phyloP scores from a whole-genome alignment of 768 basidiomycete genomes.

The Mycena belliarum region DNA sequence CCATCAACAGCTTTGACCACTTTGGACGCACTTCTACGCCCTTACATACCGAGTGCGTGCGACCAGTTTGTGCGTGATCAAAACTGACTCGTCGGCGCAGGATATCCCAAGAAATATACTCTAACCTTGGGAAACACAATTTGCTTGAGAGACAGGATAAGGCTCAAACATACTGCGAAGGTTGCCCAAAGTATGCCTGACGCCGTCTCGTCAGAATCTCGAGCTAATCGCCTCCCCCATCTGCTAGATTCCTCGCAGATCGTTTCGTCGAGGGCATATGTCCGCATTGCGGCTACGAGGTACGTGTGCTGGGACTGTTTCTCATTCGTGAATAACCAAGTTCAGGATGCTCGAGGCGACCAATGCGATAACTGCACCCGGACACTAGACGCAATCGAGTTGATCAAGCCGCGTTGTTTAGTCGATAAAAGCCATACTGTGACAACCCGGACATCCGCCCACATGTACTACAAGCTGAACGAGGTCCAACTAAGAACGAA shows the following conservation, averaged over 20 bases:
- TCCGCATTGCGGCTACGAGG: constrained; percentile 88
- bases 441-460: constrained; percentile 73
- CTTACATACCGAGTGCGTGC: constrained; percentile 78
- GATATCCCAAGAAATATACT: constrained; percentile 88
- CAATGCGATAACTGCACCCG: constrained; percentile 95
- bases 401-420: constrained; percentile 93
- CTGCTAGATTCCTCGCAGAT: constrained; percentile 85
- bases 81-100: constrained; percentile 38
- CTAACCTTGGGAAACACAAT: constrained; percentile 76
- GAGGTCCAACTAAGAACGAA: constrained; percentile 79
- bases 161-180: constrained; percentile 94
- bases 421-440: constrained; percentile 80
- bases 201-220: background rate
- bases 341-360: constrained; percentile 92
- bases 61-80: background rate
- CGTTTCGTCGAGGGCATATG: constrained; percentile 98
- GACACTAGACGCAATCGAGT: constrained; percentile 90
- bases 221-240: background rate
- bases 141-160: constrained; percentile 81
- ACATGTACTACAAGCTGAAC: constrained; percentile 92
- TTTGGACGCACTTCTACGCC: constrained; percentile 95
- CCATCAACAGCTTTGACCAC: constrained; percentile 74
- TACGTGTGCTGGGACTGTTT: constrained; percentile 31
- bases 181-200: constrained; percentile 62
- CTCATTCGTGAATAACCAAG: background rate